Evolutionary conservation across 2,329 filamentous ascomycete genomes (phyloP), one percentile per base, ranked within the genome.

Genomic region (Calonectria fujianensis): DNA sequence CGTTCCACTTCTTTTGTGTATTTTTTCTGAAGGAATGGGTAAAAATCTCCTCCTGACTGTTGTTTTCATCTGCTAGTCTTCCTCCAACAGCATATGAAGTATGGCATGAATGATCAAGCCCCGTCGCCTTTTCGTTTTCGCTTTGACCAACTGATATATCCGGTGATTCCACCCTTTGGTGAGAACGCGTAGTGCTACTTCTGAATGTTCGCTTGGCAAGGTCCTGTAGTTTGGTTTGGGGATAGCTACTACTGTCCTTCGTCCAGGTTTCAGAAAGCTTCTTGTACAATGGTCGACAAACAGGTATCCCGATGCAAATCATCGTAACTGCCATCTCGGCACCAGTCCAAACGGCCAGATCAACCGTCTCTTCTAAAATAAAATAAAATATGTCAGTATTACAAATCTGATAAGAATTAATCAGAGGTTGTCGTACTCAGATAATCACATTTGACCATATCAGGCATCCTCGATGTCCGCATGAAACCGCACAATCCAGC

Each of bases 251-350:
- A 45, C 37, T 64, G 29, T 29, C 61, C 32, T 31, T 75, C 27
- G 61, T 57, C 61, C 51, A 74, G 66, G 37, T 73, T n/a, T 61
- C 59, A 29, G 61, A 37, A 45, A 54, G 57, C 35, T 16, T 39
- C n/a, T 70, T 74, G 41, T 85, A 86, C 1, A 86, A 77, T 0
- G 85, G 85, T 2, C 83, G 81, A n/a, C 85, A 81, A 10, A 84
- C 82, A 1, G 85, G 85, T n/a, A 86, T 84, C n/a, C 82, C 83
- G 35, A 85, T 82, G 77, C 85, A 85, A 39, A 86, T 77, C 76
- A 86, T 81, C 32, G 83, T 83, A 4, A 85, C 82, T 27, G 82
- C 77, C 14, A 84, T 81, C 69, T 86, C 85, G 52, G 84, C 83
- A 10, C 81, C 83, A 0, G 83, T 82, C 84, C 85, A 86, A 35